Base-by-base conservation (phyloP, 306 rosid genomes). In the Begonia masoniana region DNA sequence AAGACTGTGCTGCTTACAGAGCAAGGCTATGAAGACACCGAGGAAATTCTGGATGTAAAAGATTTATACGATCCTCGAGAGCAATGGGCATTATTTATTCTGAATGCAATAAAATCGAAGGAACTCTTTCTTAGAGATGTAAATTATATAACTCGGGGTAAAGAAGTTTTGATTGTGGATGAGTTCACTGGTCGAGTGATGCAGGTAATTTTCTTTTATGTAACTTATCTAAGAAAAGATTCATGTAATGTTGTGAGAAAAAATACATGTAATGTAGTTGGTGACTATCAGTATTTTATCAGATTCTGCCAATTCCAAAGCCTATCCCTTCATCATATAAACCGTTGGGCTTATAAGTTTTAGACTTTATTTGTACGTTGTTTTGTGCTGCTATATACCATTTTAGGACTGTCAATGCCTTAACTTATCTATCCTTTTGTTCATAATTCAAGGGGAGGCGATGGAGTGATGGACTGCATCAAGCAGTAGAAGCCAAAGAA, bases 401-500 rank as follows among this genome's bases (percentile, higher is more conserved):
- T 31, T 31, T 31, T 31, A 31, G 39, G 7, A 31, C 39, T 21
- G 24, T 21, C 24, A 26, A 26, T 26, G 36, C 36, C 36, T 26
- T 2, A 4, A 26, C 3, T 26, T 26, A 26, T 26, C 36, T 26
- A 26, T 26, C 36, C 36, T 45, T 49, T 49, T 5, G 5, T 59
- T 61, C 5, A 15, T 7, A 41, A 39, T 15, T 51, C 19, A 19
- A 91, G 97, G 97, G 96, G 61, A 80, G 97, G 79, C 74, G 96
- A 74, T 91, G 97, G 97, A 91, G 97, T 74, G 97, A 91, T 58
- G 96, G 97, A 64, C 96, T 91, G 71, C 97, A 85, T 78, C 97
- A 91, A 76, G 97, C 97, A 45, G 96, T 91, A 57, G 97, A 91
- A 83, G 97, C 97, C 60, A 91, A 91, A 78, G 97, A 91, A 83